Evolutionary conservation across 2,329 filamentous ascomycete genomes (phyloP).

Genomic region (Microascus cirrosus): DNA sequence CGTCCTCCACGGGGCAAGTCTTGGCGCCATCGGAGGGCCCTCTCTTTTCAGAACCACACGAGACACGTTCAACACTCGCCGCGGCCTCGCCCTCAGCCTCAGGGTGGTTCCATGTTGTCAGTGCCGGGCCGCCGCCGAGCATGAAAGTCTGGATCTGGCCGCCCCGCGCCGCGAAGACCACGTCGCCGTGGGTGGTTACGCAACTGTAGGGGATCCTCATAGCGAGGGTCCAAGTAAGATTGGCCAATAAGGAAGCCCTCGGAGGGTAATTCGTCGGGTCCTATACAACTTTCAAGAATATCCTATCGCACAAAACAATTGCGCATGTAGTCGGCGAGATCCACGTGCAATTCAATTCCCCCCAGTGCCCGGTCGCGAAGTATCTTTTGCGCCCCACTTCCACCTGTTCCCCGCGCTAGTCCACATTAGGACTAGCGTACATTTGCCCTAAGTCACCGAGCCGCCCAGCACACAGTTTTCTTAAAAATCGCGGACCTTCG

Average conservation of each 20-base stretch:
- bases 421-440: slow-evolving; percentile 15
- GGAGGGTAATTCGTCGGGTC: not conserved
- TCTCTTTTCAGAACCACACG: slow-evolving; percentile 15
- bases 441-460: slow-evolving; percentile 23
- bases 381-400: slow-evolving; percentile 12
- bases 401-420: slow-evolving; percentile 3
- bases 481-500: slow-evolving; percentile 2
- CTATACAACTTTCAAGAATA: not conserved
- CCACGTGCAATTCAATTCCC: not conserved
- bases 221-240: slow-evolving; percentile 6
- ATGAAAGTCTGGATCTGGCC: slow-evolving; percentile 59
- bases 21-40: slow-evolving; percentile 10
- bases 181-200: slow-evolving; percentile 38
- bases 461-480: slow-evolving; percentile 5
- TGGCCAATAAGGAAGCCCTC: not conserved
- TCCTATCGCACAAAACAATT: not conserved
- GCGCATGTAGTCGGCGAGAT: not conserved
- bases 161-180: slow-evolving; percentile 65
- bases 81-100: slow-evolving; percentile 19
- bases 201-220: slow-evolving; percentile 55
- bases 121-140: slow-evolving; percentile 40
- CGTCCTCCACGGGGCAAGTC: slow-evolving; percentile 3
- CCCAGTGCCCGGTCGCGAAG: slow-evolving; percentile 8
- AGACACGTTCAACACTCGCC: slow-evolving; percentile 6
- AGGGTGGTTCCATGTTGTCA: slow-evolving; percentile 52